Percentiles rank a stretch among this genome's conserved stretches.
These are phyloP conservation scores for Diaporthe velutina DNA, from an alignment of 2,329 filamentous ascomycete species.

Conservation along the genomic window DNA sequence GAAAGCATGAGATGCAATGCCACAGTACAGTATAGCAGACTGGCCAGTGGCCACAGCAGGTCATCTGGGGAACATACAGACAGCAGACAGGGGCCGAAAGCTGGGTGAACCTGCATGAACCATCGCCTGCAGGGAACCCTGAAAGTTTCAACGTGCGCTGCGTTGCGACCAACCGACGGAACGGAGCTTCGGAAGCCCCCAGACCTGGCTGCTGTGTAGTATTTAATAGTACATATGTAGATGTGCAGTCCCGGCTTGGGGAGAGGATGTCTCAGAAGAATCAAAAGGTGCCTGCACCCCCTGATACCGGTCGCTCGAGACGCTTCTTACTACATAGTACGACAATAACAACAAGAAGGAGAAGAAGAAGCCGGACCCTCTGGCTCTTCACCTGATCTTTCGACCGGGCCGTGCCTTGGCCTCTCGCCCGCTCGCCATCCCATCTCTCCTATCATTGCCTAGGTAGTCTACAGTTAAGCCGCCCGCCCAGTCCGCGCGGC, in stretches of 20 bases:
- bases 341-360: neutral
- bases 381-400: conserved; percentile 2
- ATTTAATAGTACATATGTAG: no score
- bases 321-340: neutral
- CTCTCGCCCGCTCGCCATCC: neutral
- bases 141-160: neutral
- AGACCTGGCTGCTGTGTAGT: neutral
- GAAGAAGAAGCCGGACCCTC: neutral
- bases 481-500: conserved; percentile 1
- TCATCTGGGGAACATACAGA: neutral
- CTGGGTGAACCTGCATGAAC: conserved; percentile 14
- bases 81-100: neutral
- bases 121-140: neutral
- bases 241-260: neutral
- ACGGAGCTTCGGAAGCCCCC: neutral
- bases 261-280: neutral
- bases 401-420: neutral
- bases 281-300: neutral
- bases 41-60: neutral
- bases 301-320: no score
- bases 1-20: conserved; percentile 19
- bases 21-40: neutral
- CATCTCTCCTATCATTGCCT: neutral
- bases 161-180: neutral
- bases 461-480: neutral